Conservation (phyloP, 345 rosid species). For the Mercurialis annua region DNA sequence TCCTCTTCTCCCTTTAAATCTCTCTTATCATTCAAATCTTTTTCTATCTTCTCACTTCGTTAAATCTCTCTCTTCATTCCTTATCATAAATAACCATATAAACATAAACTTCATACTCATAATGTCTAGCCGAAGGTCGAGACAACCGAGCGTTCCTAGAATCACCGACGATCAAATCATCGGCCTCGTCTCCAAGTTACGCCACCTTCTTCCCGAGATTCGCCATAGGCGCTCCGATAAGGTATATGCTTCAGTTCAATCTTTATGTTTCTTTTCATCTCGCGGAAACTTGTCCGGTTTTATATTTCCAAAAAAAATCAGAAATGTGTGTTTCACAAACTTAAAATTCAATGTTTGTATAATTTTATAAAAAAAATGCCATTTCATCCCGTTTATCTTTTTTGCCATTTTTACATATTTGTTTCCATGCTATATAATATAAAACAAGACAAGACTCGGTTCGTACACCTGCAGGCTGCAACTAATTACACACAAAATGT, state of each 20-base stretch:
- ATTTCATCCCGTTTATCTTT: too few relatives aligned
- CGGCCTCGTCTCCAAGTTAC: slow-evolving; percentile 78
- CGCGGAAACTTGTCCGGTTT: too few relatives aligned
- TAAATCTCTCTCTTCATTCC: background rate
- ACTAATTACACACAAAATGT: too few relatives aligned
- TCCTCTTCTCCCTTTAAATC: slow-evolving; percentile 53
- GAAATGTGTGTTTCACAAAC: too few relatives aligned
- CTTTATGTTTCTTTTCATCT: too few relatives aligned
- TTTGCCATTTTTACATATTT: too few relatives aligned
- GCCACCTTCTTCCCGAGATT: slow-evolving; percentile 88
- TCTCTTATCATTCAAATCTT: slow-evolving; percentile 30
- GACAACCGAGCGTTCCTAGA: slow-evolving; percentile 67
- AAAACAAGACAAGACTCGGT: too few relatives aligned
- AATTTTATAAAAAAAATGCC: too few relatives aligned
- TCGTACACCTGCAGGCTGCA: too few relatives aligned
- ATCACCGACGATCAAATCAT: slow-evolving; percentile 91
- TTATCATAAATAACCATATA: background rate
- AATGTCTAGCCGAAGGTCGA: slow-evolving; percentile 93
- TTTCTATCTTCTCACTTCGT: slow-evolving; percentile 5
- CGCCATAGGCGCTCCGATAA: slow-evolving; percentile 69
- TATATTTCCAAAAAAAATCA: too few relatives aligned
- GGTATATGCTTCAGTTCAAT: slow-evolving; percentile 36
- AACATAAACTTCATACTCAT: background rate
- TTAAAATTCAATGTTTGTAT: too few relatives aligned
- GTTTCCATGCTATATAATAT: too few relatives aligned